Evolutionary conservation across 768 basidiomycete species (phyloP), one percentile per base, ranked within the genome.

Genomic region (Suillus placidus): DNA sequence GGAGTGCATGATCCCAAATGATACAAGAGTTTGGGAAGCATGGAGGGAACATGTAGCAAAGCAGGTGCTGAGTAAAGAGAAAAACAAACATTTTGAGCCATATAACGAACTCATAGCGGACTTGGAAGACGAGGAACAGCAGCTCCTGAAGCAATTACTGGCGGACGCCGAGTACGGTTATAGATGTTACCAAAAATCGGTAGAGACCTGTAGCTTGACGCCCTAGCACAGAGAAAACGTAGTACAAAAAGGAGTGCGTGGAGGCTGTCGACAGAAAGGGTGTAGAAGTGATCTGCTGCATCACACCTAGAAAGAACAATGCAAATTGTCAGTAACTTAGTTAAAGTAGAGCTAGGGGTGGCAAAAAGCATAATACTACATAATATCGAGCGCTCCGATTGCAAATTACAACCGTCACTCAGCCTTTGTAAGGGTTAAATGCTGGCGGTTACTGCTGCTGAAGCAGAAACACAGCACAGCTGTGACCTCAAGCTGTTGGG

Each of bases 31-130:
- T 16, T 73, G 72, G 72, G 40, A 64, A 12, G 60, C 1, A 40
- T 73, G 72, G 73, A 71, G 66, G 57, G 30, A 66, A 51, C 72
- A 63, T 60, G 73, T 71, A 6, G 49, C 55, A 35, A 52, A 0
- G 35, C 68, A 62, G 42, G 60, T 73, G 42, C 42, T 42, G 58
- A 42, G 58, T 32, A 13, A 42, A 60, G 18, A 32, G 38, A 60
- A 4, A 20, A 37, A 7, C 18, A 60, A 32, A 42, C 2, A 6
- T 26, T 60, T 60, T 42, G 18, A 0, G 6, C 26, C 40, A 13
- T 20, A 13, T 32, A 4, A 5, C 32, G 26, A 42, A 32, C 38
- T 60, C 18, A 8, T 60, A 20, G 10, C 3, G 58, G 40, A 42
- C 40, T 42, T 60, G 40, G 58, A 60, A 26, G 40, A 42, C 10